Base-by-base conservation (phyloP, 2,329 filamentous ascomycete species). In the Onygenales sp. region DNA sequence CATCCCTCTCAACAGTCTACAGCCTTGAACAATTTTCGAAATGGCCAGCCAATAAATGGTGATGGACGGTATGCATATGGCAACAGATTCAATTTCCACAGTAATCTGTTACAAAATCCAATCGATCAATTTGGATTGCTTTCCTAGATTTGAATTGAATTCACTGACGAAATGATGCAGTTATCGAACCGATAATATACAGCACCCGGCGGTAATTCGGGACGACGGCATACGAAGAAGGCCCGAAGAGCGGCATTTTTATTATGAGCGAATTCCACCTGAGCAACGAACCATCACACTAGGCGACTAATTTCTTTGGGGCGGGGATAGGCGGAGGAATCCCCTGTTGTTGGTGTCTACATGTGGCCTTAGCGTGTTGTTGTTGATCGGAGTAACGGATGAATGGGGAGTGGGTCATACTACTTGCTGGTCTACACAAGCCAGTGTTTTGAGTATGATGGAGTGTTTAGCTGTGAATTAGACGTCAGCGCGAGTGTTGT, bases 11-110 rank as follows among this genome's bases (percentile, higher is more conserved):
- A 48, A 11, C 38, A 57, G 41, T 51, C 60, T 41, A 39, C 59
- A 35, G 49, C 57, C 52, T 50, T 58, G 41, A 57, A 58, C 45
- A 55, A 61, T 33, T 53, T 57, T 51, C 52, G 54, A 43, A n/a
- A 5, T 17, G 52, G 51, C 21, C 57, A 53, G 33, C 51, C 45
- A 39, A 45, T 53, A 31, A 31, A 59, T 42, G 51, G 59, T 32
- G 43, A 53, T 57, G 47, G 56, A 60, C 61, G 62, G 59, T 66
- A 66, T 61, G 62, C 39, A 43, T 39, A 50, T 38, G 36, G 27
- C 47, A 11, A 35, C 49, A 50, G 42, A 36, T 33, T 42, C 27
- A 2, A 5, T 43, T n/a, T 21, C 17, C 17, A 27, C 17, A 27
- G 36, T 27, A n/a, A 49, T 49, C 17, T 42, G 17, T 32, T 13